A percentile compares a stretch with the other conserved stretches of the same genome.
Evolutionary conservation across 176 grass and related monocot species (phyloP).

Genomic region (Neostapfia colusana): DNA sequence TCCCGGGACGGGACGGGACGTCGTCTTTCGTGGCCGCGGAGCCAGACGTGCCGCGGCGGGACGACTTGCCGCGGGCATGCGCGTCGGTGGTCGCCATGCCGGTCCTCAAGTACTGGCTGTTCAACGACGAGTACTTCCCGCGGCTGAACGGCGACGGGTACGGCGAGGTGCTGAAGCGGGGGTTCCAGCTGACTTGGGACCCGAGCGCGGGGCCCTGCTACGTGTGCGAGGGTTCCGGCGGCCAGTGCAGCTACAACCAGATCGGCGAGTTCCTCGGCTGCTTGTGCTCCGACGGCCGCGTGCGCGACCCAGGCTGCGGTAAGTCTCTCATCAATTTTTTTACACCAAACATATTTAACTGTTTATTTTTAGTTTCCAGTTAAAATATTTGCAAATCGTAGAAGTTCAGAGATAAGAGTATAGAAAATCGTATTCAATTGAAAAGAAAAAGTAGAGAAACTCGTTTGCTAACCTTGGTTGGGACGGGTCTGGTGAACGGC

Average conservation of each 20-base stretch:
- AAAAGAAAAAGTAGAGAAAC: neutral
- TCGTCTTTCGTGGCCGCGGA: neutral
- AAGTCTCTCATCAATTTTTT: neutral
- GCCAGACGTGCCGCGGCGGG: fast-evolving
- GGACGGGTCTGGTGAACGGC: neutral
- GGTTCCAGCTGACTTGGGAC: slow-evolving; percentile 56
- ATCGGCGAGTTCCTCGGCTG: slow-evolving; percentile 29
- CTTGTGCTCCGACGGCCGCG: slow-evolving; percentile 46
- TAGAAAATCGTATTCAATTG: neutral
- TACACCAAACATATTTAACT: neutral
- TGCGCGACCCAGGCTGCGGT: slow-evolving; percentile 3
- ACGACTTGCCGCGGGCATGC: slow-evolving; percentile 1
- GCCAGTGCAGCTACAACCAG: slow-evolving; percentile 44
- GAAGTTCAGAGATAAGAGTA: neutral
- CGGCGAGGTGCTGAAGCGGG: slow-evolving; percentile 13
- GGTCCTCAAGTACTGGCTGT: neutral
- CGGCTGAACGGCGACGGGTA: neutral
- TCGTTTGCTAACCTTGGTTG: neutral
- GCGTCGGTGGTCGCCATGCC: neutral
- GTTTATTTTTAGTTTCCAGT: neutral
- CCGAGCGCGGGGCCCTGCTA: slow-evolving; percentile 12
- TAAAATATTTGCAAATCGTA: neutral
- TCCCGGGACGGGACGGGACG: fast-evolving
- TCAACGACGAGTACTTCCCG: fast-evolving
- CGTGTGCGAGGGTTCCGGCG: neutral